phyloP scores from a whole-genome alignment of 129 eudicot genomes.

The Lactuca sativa region DNA sequence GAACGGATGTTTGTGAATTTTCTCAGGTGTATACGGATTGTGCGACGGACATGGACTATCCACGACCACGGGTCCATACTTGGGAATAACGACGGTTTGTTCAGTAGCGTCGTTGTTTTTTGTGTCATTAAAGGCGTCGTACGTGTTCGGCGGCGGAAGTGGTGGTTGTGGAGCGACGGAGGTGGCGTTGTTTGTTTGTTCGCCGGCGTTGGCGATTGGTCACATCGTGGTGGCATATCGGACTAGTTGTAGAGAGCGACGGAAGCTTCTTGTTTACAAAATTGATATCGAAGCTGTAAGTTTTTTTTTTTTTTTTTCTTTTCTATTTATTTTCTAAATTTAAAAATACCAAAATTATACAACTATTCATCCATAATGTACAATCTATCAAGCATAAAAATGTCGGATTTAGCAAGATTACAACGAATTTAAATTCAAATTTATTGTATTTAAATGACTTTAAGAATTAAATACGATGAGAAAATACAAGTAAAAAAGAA shows the following conservation, averaged over 20 bases:
- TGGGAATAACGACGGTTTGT: constrained; percentile 69
- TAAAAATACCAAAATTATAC: background rate
- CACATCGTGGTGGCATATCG: constrained; percentile 90
- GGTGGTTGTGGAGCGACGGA: constrained; percentile 43
- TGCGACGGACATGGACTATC: constrained; percentile 87
- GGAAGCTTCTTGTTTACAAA: constrained; percentile 88
- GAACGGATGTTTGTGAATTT: constrained; percentile 3
- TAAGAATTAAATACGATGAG: background rate
- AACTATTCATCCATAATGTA: constrained; percentile 8
- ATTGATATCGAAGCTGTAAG: constrained; percentile 85
- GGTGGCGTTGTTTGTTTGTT: constrained; percentile 63
- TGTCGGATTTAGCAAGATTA: background rate
- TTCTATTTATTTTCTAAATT: background rate
- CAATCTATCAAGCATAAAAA: background rate
- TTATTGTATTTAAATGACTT: background rate
- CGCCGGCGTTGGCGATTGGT: constrained; percentile 60
- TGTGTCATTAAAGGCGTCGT: constrained; percentile 82
- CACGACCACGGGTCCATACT: constrained; percentile 75
- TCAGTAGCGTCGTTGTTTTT: constrained; percentile 69
- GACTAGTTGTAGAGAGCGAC: constrained; percentile 83
- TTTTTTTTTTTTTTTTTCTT: background rate
- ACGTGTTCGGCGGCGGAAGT: constrained; percentile 42
- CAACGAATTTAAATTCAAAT: background rate
- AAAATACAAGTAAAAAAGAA: constrained; percentile 6
- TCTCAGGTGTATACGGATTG: constrained; percentile 78